Conservation (phyloP, 805 yeast genomes). For the Priceomyces medius region DNA sequence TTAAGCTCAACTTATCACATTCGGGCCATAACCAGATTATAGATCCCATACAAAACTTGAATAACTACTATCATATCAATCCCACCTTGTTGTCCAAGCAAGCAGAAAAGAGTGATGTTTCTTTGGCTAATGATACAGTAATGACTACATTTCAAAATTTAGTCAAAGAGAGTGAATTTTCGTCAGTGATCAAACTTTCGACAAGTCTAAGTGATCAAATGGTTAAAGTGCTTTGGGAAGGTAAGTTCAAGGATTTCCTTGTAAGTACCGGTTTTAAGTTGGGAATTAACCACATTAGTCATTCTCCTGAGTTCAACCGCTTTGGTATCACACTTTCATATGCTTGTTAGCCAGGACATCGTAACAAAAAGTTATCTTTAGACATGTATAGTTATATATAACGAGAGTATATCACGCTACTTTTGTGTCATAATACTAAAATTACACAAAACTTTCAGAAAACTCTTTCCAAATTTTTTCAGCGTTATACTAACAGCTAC, state of each 20-base stretch:
- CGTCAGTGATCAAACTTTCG: slow-evolving; percentile 71
- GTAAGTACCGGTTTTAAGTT: slow-evolving; percentile 71
- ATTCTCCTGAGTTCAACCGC: slow-evolving; percentile 47
- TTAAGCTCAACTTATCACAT: neutral
- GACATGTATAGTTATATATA: slow-evolving; percentile 1
- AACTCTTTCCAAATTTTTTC: slow-evolving; percentile 5
- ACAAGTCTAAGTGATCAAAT: slow-evolving; percentile 64
- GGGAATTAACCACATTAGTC: slow-evolving; percentile 33
- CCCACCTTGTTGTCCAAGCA: slow-evolving; percentile 19
- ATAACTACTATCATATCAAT: slow-evolving; percentile 27
- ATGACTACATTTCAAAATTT: slow-evolving; percentile 51
- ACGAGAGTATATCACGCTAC: no score
- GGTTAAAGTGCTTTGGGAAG: slow-evolving; percentile 80
- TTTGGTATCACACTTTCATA: slow-evolving; percentile 65
- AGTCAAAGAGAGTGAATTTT: slow-evolving; percentile 54
- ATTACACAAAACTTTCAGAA: slow-evolving; percentile 3
- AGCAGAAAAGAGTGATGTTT: slow-evolving; percentile 9
- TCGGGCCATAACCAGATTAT: slow-evolving; percentile 11
- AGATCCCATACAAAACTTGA: slow-evolving; percentile 25
- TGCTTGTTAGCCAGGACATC: slow-evolving; percentile 46
- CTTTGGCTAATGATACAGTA: slow-evolving; percentile 29
- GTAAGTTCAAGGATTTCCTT: slow-evolving; percentile 75
- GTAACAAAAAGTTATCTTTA: no score
- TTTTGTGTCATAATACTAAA: neutral
- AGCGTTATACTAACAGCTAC: neutral